Percentiles rank a stretch among this genome's conserved stretches.
Conservation (phyloP, 768 basidiomycete genomes). For the Termitomyces sp. region DNA sequence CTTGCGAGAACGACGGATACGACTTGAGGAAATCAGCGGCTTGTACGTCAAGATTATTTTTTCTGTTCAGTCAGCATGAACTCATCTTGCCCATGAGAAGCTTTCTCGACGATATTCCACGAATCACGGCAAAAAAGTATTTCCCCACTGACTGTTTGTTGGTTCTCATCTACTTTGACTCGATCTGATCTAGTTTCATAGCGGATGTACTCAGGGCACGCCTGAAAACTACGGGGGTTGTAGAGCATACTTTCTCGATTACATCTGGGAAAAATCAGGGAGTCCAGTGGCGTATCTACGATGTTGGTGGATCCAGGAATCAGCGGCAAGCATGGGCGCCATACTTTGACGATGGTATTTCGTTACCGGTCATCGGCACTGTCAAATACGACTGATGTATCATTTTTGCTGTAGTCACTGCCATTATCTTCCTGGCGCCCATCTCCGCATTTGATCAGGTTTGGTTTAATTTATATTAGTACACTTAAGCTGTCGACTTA, state of each 20-base stretch:
- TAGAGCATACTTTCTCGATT: constrained; percentile 74
- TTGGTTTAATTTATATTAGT: constrained; percentile 6
- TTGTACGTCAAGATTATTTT: constrained; percentile 49
- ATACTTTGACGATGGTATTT: constrained; percentile 76
- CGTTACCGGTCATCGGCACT: not conserved
- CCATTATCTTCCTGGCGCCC: constrained; percentile 84
- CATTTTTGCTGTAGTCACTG: constrained; percentile 51
- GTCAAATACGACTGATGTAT: not conserved
- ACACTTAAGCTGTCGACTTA: constrained; percentile 4
- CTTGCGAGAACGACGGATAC: constrained; percentile 57
- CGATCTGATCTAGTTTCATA: constrained; percentile 20
- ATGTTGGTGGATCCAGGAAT: constrained; percentile 77
- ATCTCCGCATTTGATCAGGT: constrained; percentile 84
- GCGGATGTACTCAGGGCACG: constrained; percentile 78
- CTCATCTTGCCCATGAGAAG: constrained; percentile 28
- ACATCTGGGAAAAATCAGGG: constrained; percentile 48
- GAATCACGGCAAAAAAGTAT: constrained; percentile 77
- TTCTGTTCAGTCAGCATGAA: constrained; percentile 3
- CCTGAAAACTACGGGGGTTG: constrained; percentile 76
- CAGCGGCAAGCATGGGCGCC: constrained; percentile 87
- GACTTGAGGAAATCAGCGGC: constrained; percentile 79
- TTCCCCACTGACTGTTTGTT: constrained; percentile 67
- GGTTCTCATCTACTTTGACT: constrained; percentile 8
- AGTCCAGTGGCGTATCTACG: constrained; percentile 78
- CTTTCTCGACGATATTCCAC: constrained; percentile 74